Percentiles rank a stretch among this genome's conserved stretches.
phyloP scores from a whole-genome alignment of 257 asterid genomes.

The Nicotiana benthamiana region DNA sequence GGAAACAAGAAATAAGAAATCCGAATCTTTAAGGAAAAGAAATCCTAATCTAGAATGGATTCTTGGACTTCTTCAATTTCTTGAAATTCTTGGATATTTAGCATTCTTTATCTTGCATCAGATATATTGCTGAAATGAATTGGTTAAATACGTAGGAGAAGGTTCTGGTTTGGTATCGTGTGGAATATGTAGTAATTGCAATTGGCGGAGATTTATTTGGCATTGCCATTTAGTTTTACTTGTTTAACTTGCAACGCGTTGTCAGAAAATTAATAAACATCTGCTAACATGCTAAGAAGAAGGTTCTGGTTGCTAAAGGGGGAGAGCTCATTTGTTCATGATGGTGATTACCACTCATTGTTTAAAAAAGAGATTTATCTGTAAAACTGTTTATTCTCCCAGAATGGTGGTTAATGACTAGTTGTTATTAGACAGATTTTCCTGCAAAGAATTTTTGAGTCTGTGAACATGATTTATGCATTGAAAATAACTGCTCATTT shows the following conservation, averaged over 20 bases:
- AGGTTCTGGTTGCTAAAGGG: background rate
- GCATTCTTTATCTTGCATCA: too few species aligned
- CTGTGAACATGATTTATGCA: too few species aligned
- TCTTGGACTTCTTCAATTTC: too few species aligned
- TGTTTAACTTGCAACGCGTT: background rate
- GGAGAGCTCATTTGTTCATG: background rate
- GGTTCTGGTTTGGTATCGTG: too few species aligned
- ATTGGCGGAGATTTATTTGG: background rate
- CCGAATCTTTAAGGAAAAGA: too few species aligned
- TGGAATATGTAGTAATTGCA: background rate
- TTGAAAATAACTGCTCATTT: too few species aligned
- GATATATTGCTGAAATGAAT: background rate
- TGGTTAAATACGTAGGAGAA: background rate
- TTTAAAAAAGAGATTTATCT: background rate
- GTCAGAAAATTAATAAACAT: background rate
- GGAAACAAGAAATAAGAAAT: too few species aligned
- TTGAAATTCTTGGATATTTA: too few species aligned
- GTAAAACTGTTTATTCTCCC: background rate
- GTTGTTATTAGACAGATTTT: too few species aligned
- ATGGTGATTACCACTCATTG: background rate
- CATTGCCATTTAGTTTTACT: background rate
- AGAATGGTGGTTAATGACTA: background rate
- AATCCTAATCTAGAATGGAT: too few species aligned
- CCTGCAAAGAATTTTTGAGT: too few species aligned
- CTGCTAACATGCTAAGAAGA: background rate